A percentile compares a stretch with the other conserved stretches of the same genome.
Evolutionary conservation across 768 basidiomycete genomes (phyloP).

Genomic region (Daedaleopsis sinensis): DNA sequence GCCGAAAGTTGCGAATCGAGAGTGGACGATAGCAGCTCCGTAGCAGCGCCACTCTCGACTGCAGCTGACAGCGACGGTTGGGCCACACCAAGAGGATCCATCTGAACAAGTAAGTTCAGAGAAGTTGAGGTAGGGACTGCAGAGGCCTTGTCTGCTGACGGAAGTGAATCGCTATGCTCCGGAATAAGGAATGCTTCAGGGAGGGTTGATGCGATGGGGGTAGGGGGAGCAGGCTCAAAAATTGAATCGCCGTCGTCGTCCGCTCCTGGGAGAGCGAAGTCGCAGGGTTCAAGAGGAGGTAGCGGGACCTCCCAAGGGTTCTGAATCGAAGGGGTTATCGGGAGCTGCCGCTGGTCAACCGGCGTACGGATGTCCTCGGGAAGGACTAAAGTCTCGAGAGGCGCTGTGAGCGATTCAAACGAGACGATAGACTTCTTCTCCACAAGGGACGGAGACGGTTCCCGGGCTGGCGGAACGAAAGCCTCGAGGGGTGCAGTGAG

Average conservation of each 20-base stretch:
- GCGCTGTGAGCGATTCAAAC: constrained; percentile 11
- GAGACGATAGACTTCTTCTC: constrained; percentile 3
- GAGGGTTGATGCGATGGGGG: background rate
- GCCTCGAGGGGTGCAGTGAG: constrained; percentile 12
- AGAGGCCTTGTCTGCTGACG: background rate
- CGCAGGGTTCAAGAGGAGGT: background rate
- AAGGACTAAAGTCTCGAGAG: constrained; percentile 13
- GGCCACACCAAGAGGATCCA: constrained; percentile 1
- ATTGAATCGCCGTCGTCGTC: background rate
- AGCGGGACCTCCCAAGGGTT: constrained; percentile 4
- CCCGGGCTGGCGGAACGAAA: background rate
- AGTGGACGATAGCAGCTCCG: constrained; percentile 11
- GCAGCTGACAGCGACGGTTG: background rate
- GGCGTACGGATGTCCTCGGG: background rate
- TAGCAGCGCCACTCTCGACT: background rate
- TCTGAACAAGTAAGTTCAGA: background rate
- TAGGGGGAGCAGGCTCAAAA: background rate
- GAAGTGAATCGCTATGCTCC: background rate
- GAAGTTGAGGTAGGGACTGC: background rate
- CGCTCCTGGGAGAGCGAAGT: background rate
- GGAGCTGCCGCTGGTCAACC: background rate
- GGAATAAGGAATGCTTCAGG: background rate
- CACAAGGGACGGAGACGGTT: background rate
- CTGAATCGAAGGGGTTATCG: constrained; percentile 13
- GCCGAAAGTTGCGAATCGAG: constrained; percentile 15